Conservation (phyloP, 2,329 filamentous ascomycete genomes). For the Paracorniculantispora psalliotae region DNA sequence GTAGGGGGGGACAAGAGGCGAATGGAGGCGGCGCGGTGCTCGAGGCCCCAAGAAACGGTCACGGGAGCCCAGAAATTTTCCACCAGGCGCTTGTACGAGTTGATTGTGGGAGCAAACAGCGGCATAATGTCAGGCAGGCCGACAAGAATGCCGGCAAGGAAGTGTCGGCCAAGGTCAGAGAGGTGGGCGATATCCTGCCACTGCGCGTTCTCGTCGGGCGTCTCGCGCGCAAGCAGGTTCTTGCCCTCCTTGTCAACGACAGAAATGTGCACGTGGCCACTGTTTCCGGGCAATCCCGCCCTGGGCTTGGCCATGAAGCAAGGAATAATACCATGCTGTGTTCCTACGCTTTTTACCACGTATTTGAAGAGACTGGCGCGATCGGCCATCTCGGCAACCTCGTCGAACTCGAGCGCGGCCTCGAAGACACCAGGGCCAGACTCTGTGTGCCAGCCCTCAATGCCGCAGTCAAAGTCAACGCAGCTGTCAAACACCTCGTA, state of each 20-base stretch:
- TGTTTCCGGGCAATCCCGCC: constrained; percentile 87
- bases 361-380: constrained; percentile 92
- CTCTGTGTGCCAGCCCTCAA: constrained; percentile 96
- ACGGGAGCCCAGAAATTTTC: constrained; percentile 99
- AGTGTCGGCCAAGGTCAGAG: constrained; percentile 85
- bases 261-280: constrained; percentile 92
- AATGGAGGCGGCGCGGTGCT: constrained; percentile 89
- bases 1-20: constrained; percentile 86
- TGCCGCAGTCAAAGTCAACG: constrained; percentile 68
- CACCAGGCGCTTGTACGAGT: constrained; percentile 96
- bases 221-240: constrained; percentile 76
- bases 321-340: constrained; percentile 84
- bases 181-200: constrained; percentile 74
- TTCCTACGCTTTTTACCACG: constrained; percentile 82
- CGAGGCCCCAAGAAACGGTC: constrained; percentile 93
- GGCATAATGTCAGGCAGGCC: constrained; percentile 96
- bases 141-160: constrained; percentile 83
- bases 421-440: constrained; percentile 93
- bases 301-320: constrained; percentile 99
- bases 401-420: constrained; percentile 86
- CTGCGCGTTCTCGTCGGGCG: constrained; percentile 63
- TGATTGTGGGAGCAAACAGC: constrained; percentile 86
- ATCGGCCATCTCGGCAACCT: constrained; percentile 86
- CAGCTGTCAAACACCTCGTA: constrained; percentile 83
- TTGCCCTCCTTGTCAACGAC: constrained; percentile 73